These are phyloP conservation scores for Papilionanthe hybrid DNA, from an alignment of 116 monocot species.

Conservation along the genomic window DNA sequence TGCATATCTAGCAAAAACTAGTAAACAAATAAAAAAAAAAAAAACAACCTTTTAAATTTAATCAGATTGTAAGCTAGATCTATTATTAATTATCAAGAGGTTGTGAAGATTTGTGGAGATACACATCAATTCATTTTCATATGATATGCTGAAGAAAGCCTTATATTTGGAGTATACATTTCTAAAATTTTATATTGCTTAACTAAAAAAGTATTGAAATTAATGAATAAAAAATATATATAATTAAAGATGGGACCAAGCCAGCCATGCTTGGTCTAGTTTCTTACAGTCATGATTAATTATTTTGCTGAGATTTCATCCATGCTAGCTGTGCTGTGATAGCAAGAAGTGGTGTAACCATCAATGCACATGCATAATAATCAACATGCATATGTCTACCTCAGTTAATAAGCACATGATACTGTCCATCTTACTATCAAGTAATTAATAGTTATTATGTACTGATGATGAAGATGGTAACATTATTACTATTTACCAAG, in stretches of 20 bases:
- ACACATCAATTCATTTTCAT: no score
- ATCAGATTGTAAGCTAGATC: no score
- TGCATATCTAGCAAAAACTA: no score
- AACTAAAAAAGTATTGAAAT: no score
- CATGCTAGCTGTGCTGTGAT: constrained; percentile 1
- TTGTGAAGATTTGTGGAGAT: no score
- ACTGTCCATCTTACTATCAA: neutral
- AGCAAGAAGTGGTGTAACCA: neutral
- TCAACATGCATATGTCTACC: neutral
- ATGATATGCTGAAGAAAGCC: no score
- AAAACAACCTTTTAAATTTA: no score
- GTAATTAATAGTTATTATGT: neutral
- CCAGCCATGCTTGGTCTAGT: neutral
- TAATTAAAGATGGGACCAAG: neutral
- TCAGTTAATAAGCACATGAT: constrained; percentile 1
- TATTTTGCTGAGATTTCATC: neutral
- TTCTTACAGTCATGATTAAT: neutral
- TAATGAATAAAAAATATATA: neutral
- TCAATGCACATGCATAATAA: neutral
- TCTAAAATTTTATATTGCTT: no score
- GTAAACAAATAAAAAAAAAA: no score
- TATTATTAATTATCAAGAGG: no score
- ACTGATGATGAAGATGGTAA: neutral
- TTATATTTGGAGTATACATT: no score
- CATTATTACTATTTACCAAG: neutral